Evolutionary conservation across 805 yeast species (phyloP), one percentile per base, ranked within the genome.

Genomic region (Wickerhamiella hasegawae): DNA sequence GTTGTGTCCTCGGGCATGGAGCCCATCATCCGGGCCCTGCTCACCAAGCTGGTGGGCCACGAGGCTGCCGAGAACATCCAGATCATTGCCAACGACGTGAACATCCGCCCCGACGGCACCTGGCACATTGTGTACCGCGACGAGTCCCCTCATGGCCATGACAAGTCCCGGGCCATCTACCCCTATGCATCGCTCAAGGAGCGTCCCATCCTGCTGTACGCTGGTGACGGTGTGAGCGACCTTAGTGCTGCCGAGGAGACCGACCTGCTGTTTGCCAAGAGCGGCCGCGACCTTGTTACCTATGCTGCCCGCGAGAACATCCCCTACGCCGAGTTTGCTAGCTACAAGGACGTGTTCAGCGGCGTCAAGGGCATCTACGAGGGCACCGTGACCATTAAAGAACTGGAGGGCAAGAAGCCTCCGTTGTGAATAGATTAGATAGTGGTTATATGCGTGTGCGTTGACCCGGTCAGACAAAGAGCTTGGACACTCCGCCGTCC

Each of bases 181-280:
- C 55, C 64, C 39, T 51, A 61, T 49, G 59, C 59, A 17, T 38
- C 44, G 34, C 46, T 51, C 25, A 54, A 48, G 5, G 49, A 56
- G 16, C 65, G 70, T 33, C 94, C 93, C 12, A 62, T 64, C 27
- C 66, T 83, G 47, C 82, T 87, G 55, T 90, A 90, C 63, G 81
- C 94, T 51, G 99, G 99, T 40, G 99, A 90, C 55, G 99, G 99
- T 44, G 95, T 90, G 22, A 76, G 92, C 31, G 99, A 90, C 57
- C 64, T 90, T 46, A 72, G 83, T 39, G 98, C 98, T 18, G 96
- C 97, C 18, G 76, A 79, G 52, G 95, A 90, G 57, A 84, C 98
- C 28, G 87, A 90, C 56, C 64, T 87, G 46, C 62, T 90, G 45
- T 90, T 87, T 58, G 98, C 98, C 31, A 87, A 84, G 61, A 72